A percentile compares a stretch with the other conserved stretches of the same genome.
Evolutionary conservation across 768 basidiomycete genomes (phyloP).

Genomic region (Asterophora lycoperdoides): DNA sequence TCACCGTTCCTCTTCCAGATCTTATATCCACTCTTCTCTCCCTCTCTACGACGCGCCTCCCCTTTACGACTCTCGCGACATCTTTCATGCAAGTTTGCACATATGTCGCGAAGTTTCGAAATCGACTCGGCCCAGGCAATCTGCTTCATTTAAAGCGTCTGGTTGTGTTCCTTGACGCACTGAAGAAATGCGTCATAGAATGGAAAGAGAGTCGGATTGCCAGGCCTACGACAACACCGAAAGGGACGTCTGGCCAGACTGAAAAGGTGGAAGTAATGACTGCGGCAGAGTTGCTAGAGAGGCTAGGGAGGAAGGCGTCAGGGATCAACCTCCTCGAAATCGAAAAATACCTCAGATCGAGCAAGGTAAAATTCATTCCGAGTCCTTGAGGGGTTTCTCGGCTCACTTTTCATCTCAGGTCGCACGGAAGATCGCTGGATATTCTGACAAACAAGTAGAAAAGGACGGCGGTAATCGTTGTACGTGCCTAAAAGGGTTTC

Average conservation of each 20-base stretch:
- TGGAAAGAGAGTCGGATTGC: constrained; percentile 42
- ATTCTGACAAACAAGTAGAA: constrained; percentile 59
- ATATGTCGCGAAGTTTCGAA: constrained; percentile 76
- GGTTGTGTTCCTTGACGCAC: constrained; percentile 63
- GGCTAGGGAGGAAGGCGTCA: constrained; percentile 61
- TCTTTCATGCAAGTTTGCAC: constrained; percentile 72
- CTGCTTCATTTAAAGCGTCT: constrained; percentile 78
- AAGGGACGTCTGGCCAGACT: not conserved
- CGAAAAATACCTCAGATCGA: constrained; percentile 72
- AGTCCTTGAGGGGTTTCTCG: not conserved
- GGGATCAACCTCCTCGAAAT: constrained; percentile 84
- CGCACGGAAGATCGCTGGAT: constrained; percentile 81
- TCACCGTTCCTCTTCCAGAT: constrained; percentile 43
- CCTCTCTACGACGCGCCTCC: constrained; percentile 69
- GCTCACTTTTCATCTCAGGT: constrained; percentile 33
- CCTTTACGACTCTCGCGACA: constrained; percentile 48
- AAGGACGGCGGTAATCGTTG: constrained; percentile 33
- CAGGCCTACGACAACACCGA: constrained; percentile 10
- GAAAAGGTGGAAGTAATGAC: constrained; percentile 59
- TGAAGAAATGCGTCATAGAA: constrained; percentile 53
- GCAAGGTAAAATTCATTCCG: constrained; percentile 56
- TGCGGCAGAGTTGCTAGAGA: constrained; percentile 58
- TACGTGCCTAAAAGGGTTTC: not conserved
- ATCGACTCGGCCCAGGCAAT: constrained; percentile 69
- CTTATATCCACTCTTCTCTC: constrained; percentile 87